Conservation (phyloP, 768 basidiomycete genomes). For the Gautieria morchelliformis region DNA sequence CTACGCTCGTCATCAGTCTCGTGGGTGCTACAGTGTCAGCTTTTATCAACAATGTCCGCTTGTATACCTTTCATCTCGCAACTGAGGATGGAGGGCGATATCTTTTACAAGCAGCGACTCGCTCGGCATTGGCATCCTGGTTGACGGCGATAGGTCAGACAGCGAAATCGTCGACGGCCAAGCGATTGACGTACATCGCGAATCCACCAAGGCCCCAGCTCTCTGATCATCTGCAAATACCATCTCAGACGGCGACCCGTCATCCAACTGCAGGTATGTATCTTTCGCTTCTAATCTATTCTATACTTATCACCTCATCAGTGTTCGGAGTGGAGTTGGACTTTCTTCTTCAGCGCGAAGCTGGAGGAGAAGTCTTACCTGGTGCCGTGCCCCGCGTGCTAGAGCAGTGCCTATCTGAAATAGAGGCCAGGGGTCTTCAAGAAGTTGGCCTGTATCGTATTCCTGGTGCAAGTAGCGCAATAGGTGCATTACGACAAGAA, state of each 20-base stretch:
- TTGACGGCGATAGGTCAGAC: slow-evolving; percentile 63
- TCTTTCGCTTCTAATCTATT: not conserved
- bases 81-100: slow-evolving; percentile 85
- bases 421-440: slow-evolving; percentile 65
- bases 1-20: slow-evolving; percentile 63
- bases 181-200: slow-evolving; percentile 73
- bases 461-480: slow-evolving; percentile 64
- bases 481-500: slow-evolving; percentile 59
- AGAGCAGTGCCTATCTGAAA: slow-evolving; percentile 53
- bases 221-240: slow-evolving; percentile 63
- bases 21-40: slow-evolving; percentile 61
- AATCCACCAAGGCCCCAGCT: slow-evolving; percentile 64
- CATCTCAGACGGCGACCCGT: slow-evolving; percentile 46
- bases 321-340: slow-evolving; percentile 74
- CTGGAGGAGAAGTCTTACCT: slow-evolving; percentile 36
- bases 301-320: slow-evolving; percentile 18
- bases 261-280: slow-evolving; percentile 65
- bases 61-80: slow-evolving; percentile 73
- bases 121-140: slow-evolving; percentile 69
- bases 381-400: slow-evolving; percentile 61
- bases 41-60: slow-evolving; percentile 72
- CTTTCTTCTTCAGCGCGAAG: slow-evolving; percentile 59
- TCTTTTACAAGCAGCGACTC: slow-evolving; percentile 62
- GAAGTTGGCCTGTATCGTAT: slow-evolving; percentile 87
- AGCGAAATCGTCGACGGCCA: slow-evolving; percentile 63